These are phyloP conservation scores for Cordyceps pruinosa DNA, from an alignment of 2,329 filamentous ascomycete genomes.

Conservation along the genomic window DNA sequence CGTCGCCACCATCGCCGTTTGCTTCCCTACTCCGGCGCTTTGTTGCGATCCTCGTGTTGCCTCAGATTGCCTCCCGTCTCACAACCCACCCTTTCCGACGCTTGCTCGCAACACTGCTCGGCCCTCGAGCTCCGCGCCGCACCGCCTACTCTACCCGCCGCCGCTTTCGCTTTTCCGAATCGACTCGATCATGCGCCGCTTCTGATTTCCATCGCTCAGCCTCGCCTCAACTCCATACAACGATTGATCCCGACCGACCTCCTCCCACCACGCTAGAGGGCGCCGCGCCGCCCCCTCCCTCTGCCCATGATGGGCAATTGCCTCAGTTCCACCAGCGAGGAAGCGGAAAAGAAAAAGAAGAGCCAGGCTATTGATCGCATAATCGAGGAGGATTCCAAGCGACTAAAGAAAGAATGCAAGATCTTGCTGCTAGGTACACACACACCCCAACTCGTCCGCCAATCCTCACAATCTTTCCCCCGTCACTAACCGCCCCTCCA, in stretches of 20 bases:
- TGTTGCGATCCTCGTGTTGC: constrained; percentile 1
- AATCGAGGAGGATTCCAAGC: constrained; percentile 89
- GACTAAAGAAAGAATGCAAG: constrained; percentile 96
- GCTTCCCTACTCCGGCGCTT: neutral
- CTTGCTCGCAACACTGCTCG: neutral
- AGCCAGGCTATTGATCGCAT: constrained; percentile 92
- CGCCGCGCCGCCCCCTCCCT: constrained; percentile 1
- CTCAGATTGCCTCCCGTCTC: constrained; percentile 2
- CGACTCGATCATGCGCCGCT: constrained; percentile 3
- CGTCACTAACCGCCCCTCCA: constrained; percentile 15
- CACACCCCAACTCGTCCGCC: constrained; percentile 9
- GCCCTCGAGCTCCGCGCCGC: neutral
- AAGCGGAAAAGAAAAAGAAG: constrained; percentile 89
- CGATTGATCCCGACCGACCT: neutral
- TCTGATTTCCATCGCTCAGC: neutral
- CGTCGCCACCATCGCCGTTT: constrained; percentile 2
- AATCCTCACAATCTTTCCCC: neutral
- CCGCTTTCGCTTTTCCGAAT: no score
- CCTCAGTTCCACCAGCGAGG: constrained; percentile 81
- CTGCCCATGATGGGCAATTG: constrained; percentile 74
- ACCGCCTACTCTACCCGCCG: neutral
- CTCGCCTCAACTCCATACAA: neutral
- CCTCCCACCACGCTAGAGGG: neutral
- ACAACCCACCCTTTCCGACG: constrained; percentile 5
- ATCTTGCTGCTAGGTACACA: constrained; percentile 82